Conservation (phyloP, 768 basidiomycete genomes). For the Lentinus brumalis region DNA sequence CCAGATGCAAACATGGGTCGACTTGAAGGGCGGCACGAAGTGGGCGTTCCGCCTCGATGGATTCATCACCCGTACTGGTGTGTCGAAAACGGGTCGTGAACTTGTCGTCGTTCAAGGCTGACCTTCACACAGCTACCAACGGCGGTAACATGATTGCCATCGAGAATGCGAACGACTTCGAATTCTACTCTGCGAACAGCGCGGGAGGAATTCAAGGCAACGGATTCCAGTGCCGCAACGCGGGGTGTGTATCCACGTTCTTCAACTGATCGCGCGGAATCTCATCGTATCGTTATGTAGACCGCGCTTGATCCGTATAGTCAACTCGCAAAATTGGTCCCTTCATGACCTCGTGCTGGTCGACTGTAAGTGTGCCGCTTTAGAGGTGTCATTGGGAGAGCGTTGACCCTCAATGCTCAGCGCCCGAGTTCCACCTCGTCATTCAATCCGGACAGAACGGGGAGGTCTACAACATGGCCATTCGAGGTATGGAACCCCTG, state of each 20-base stretch:
- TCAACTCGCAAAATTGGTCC: conserved; percentile 31
- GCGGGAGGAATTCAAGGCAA: conserved; percentile 33
- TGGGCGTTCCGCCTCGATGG: conserved; percentile 36
- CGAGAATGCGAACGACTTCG: conserved; percentile 34
- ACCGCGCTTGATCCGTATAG: conserved; percentile 32
- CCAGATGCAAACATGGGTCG: conserved; percentile 33
- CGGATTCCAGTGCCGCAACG: conserved; percentile 33
- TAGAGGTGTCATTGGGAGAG: not conserved
- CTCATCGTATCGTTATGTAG: not conserved
- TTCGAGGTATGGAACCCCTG: conserved; percentile 24
- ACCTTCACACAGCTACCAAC: conserved; percentile 18
- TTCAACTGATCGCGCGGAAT: not conserved
- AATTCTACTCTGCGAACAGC: conserved; percentile 33
- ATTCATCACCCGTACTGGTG: conserved; percentile 32
- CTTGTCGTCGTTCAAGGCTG: not conserved
- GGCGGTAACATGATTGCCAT: conserved; percentile 35
- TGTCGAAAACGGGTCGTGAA: not conserved
- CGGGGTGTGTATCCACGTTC: conserved; percentile 23
- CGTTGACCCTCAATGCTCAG: not conserved
- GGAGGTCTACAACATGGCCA: conserved; percentile 35
- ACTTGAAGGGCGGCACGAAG: conserved; percentile 27
- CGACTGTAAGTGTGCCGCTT: conserved; percentile 22
- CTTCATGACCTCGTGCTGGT: conserved; percentile 36
- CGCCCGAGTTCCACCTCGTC: conserved; percentile 36
- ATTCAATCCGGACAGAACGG: conserved; percentile 30